phyloP scores from a whole-genome alignment of 2,329 filamentous ascomycete species.

The Cordyceps militaris region DNA sequence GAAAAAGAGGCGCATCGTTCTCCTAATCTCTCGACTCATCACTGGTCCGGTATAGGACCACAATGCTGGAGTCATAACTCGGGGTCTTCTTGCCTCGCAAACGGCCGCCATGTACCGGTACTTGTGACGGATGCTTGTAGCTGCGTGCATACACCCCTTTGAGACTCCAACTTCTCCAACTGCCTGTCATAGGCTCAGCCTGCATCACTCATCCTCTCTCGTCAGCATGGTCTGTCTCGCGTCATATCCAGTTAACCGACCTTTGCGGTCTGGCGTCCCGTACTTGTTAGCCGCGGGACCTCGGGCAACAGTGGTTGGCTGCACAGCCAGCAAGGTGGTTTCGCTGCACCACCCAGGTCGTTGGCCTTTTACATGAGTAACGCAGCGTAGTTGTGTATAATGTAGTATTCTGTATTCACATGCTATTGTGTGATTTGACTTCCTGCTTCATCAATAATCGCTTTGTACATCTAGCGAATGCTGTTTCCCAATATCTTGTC shows the following conservation, averaged over 20 bases:
- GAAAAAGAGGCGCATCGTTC: neutral
- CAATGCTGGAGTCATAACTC: slow-evolving; percentile 4
- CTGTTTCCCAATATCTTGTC: no score
- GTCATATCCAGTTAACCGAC: neutral
- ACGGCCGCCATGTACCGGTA: neutral
- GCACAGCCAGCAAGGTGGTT: neutral
- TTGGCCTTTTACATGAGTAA: no score
- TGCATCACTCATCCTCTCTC: neutral
- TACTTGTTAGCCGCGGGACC: neutral
- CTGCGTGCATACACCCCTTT: neutral
- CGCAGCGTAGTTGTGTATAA: no score
- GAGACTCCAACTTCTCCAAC: neutral
- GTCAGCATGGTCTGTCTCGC: slow-evolving; percentile 2
- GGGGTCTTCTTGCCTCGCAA: neutral
- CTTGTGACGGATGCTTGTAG: neutral
- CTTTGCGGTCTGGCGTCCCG: neutral
- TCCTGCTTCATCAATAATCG: no score
- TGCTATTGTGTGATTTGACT: no score
- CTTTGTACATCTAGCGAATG: no score
- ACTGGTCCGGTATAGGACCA: neutral
- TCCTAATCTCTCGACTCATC: neutral
- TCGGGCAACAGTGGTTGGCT: neutral
- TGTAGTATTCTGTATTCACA: no score
- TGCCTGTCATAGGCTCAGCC: neutral
- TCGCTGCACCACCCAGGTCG: neutral